Evolutionary conservation across 805 yeast species (phyloP), one percentile per base, ranked within the genome.

Genomic region (Dipodascus geniculatus): DNA sequence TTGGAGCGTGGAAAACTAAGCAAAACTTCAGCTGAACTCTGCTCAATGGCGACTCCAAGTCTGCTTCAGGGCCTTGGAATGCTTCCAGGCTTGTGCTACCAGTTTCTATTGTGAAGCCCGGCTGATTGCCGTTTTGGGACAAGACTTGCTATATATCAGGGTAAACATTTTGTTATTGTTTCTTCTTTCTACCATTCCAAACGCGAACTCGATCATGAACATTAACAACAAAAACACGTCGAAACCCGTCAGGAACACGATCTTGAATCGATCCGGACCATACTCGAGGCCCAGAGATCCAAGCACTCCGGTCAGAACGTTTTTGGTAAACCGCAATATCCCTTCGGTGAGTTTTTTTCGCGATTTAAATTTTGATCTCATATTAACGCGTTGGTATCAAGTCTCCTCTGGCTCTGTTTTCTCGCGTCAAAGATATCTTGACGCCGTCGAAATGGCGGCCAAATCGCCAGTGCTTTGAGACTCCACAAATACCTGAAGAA

Each of bases 401-500:
- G 44, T 22, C 53, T 14, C 38, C 53, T 3, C 14, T 20, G 42
- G 22, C 42, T 2, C 31, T 54, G 14, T 51, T 51, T 51, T 50
- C 55, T 9, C 53, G 53, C 11, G 55, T 51, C 8, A 49, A 51
- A 23, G 35, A 22, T 22, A 44, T 50, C 3, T 35, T 53, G 20
- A 53, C 53, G 3, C 55, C 55, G 3, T 23, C 49, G 48, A 16
- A 19, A 28, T 53, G 55, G 55, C 22, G 19, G 17, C 49, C 49
- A 4, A 22, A 11, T 14, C 6, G 31, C n/a, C 6, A 8, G 6
- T 3, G 4, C 4, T 22, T 17, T 11, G 31, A 23, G 4, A 22
- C 49, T 14, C 31, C 49, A 4, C 31, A 14, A 16, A 22, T 23
- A 23, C 31, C 31, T 23, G 31, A 48, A 22, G 49, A 23, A 48